These are phyloP conservation scores for Cajanus cajan DNA, from an alignment of 306 rosid species.

Conservation along the genomic window DNA sequence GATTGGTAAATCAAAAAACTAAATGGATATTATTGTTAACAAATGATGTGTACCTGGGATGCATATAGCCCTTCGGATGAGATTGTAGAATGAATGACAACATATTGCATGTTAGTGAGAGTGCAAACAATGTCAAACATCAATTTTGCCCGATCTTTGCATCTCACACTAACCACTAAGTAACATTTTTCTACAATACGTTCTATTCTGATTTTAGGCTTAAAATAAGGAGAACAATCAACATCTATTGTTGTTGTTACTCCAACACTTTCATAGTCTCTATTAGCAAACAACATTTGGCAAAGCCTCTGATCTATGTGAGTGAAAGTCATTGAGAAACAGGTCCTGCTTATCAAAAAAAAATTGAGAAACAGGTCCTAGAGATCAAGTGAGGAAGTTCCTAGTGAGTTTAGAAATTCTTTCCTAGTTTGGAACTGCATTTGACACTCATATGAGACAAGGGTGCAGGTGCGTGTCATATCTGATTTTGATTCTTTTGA, in stretches of 20 bases:
- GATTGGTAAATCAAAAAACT: neutral
- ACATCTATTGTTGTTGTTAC: slow-evolving; percentile 39
- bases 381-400: neutral
- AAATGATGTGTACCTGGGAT: slow-evolving; percentile 53
- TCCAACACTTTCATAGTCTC: slow-evolving; percentile 68
- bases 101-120: slow-evolving; percentile 82
- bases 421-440: neutral
- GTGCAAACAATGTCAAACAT: slow-evolving; percentile 91
- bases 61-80: slow-evolving; percentile 75
- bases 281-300: slow-evolving; percentile 76
- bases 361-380: no score
- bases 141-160: slow-evolving; percentile 80
- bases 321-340: slow-evolving; percentile 67
- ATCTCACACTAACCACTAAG: slow-evolving; percentile 63
- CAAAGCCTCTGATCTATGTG: slow-evolving; percentile 76
- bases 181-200: slow-evolving; percentile 69
- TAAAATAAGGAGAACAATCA: slow-evolving; percentile 48
- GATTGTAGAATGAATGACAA: slow-evolving; percentile 76
- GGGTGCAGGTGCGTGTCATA: no score
- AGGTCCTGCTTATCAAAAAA: no score
- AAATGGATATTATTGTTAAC: neutral
- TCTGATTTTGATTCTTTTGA: no score
- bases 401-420: neutral
- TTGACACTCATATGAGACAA: neutral
- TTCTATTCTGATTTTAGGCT: slow-evolving; percentile 67